Conservation (phyloP, 169 alveolate genomes). For the Plasmodium coatneyi region DNA sequence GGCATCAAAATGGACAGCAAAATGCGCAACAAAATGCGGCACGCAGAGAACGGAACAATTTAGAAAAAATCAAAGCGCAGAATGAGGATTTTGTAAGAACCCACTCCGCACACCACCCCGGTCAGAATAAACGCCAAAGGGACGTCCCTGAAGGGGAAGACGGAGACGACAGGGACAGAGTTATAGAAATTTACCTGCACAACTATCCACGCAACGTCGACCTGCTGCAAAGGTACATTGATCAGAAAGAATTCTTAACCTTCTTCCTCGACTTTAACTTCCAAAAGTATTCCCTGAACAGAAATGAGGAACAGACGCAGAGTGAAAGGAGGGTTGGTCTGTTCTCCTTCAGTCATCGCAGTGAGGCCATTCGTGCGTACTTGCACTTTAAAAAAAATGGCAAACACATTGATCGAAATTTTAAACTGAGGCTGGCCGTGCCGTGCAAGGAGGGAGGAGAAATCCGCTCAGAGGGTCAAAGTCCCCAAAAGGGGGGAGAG, state of each 20-base stretch:
- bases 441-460: slow-evolving; percentile 34
- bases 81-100: slow-evolving; percentile 25
- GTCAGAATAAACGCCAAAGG: neutral
- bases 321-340: slow-evolving; percentile 26
- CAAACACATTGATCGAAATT: neutral
- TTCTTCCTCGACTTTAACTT: slow-evolving; percentile 53
- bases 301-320: slow-evolving; percentile 22
- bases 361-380: slow-evolving; percentile 51
- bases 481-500: neutral
- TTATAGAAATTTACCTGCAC: slow-evolving; percentile 30
- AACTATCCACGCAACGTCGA: slow-evolving; percentile 14
- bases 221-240: slow-evolving; percentile 8
- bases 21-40: neutral
- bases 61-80: slow-evolving; percentile 25
- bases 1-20: neutral
- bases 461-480: neutral
- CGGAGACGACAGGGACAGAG: neutral
- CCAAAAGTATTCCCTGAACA: neutral
- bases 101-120: neutral
- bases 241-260: neutral
- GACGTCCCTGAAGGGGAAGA: neutral
- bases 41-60: neutral
- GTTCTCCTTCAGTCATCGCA: slow-evolving; percentile 24
- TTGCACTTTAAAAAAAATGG: slow-evolving; percentile 21
- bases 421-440: slow-evolving; percentile 14